These are phyloP conservation scores for Exophiala spinifera DNA, from an alignment of 2,329 filamentous ascomycete species.

Conservation along the genomic window DNA sequence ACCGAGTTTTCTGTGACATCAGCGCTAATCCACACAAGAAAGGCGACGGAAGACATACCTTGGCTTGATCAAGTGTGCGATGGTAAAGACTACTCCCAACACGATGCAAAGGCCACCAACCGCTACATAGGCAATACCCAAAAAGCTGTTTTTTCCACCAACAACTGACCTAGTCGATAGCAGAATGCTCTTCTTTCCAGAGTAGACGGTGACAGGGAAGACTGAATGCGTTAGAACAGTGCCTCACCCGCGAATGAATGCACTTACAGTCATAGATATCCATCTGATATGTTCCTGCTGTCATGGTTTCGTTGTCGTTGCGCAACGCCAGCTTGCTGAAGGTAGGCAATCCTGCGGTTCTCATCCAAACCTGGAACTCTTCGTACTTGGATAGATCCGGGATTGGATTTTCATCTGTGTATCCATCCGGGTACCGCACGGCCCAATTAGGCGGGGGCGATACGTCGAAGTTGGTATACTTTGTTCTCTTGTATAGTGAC, in stretches of 20 bases:
- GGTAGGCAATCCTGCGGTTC: constrained; percentile 85
- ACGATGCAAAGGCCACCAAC: constrained; percentile 91
- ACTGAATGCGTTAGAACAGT: constrained; percentile 49
- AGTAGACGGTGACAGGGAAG: constrained; percentile 64
- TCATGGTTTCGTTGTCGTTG: constrained; percentile 70
- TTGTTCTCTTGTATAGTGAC: constrained; percentile 69
- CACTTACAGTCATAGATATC: constrained; percentile 73
- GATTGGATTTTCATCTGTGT: constrained; percentile 62
- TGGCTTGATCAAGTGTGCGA: constrained; percentile 86
- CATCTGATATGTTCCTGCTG: constrained; percentile 69
- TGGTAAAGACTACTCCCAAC: constrained; percentile 81
- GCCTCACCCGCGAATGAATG: neutral
- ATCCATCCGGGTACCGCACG: constrained; percentile 65
- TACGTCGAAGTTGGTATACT: constrained; percentile 64
- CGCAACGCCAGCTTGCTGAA: constrained; percentile 91
- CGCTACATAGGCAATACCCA: constrained; percentile 93
- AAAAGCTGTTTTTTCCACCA: constrained; percentile 90
- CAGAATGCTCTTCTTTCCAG: constrained; percentile 58
- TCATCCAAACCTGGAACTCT: constrained; percentile 97
- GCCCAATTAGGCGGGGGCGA: constrained; percentile 85
- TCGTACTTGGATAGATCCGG: constrained; percentile 74
- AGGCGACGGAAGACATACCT: constrained; percentile 54
- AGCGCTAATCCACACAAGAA: constrained; percentile 3
- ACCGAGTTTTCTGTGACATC: constrained; percentile 75
- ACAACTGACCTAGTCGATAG: constrained; percentile 77